phyloP scores from a whole-genome alignment of 169 alveolate genomes.

The Plasmodium sp. region DNA sequence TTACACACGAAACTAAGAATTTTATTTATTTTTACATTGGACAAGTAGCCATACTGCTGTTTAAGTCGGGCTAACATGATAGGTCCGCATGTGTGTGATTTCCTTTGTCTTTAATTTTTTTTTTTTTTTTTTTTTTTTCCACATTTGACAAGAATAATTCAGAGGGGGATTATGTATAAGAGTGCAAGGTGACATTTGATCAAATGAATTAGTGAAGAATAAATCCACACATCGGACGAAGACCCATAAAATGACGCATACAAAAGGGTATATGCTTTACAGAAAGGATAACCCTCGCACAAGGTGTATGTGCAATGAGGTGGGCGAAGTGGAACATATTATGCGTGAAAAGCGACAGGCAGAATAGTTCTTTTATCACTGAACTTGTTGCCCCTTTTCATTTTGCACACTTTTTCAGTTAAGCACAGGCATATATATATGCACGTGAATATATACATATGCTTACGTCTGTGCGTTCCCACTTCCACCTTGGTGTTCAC shows the following conservation, averaged over 20 bases:
- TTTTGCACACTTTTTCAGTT: constrained; percentile 4
- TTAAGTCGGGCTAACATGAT: constrained; percentile 95
- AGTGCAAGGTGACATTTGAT: background rate
- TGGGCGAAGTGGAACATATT: background rate
- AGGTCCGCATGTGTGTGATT: background rate
- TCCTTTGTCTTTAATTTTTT: background rate
- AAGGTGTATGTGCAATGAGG: background rate
- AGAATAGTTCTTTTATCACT: background rate
- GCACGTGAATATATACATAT: background rate
- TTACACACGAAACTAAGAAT: constrained; percentile 99
- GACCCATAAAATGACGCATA: background rate
- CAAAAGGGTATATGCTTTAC: background rate
- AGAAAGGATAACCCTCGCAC: background rate
- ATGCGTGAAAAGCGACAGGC: background rate
- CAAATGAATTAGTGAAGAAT: background rate
- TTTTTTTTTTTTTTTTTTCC: background rate
- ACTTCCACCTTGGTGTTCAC: background rate
- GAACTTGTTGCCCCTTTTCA: constrained; percentile 9
- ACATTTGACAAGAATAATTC: background rate
- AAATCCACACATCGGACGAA: background rate
- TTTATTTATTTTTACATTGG: constrained; percentile 99
- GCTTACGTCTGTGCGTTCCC: background rate
- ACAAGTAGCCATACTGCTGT: constrained; percentile 97
- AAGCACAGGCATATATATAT: background rate
- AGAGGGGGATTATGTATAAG: background rate